phyloP scores from a whole-genome alignment of 176 grass and related monocot genomes.

The Pharus latifolius region DNA sequence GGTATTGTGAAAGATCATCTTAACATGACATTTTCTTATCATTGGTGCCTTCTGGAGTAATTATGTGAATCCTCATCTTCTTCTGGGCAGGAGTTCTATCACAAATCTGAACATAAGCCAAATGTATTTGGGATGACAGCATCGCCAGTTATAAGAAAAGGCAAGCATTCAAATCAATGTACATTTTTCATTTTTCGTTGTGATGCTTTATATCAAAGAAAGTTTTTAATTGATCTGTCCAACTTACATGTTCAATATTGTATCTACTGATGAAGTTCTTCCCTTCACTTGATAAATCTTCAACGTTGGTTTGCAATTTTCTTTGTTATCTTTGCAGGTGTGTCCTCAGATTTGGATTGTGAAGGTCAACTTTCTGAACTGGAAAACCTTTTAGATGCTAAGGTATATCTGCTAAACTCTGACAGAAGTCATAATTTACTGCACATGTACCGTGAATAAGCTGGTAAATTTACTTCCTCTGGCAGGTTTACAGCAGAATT shows the following conservation, averaged over 20 bases:
- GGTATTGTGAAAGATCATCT: constrained; percentile 37
- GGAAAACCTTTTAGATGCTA: constrained; percentile 70
- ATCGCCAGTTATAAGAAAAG: constrained; percentile 82
- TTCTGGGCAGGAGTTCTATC: constrained; percentile 77
- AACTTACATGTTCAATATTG: constrained; percentile 1
- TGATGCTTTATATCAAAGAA: not conserved
- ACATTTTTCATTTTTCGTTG: not conserved
- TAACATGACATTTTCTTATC: not conserved
- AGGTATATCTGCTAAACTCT: constrained; percentile 53
- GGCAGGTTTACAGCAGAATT: no score
- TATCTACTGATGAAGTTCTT: not conserved
- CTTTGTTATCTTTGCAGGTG: constrained; percentile 27
- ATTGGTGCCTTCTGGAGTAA: not conserved
- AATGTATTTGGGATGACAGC: constrained; percentile 81
- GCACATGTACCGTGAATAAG: not conserved
- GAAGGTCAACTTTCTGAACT: constrained; percentile 70
- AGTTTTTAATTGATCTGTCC: not conserved
- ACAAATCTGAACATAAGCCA: constrained; percentile 43
- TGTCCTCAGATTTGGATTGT: constrained; percentile 57
- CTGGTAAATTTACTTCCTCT: no score
- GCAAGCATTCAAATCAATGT: constrained; percentile 14
- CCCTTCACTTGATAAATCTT: constrained; percentile 6
- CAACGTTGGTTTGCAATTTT: constrained; percentile 1
- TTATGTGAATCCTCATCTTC: constrained; percentile 11
- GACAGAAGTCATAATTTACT: not conserved